Percentiles rank a stretch among this genome's conserved stretches.
Evolutionary conservation across 768 basidiomycete genomes (phyloP).

Genomic region (Rhizopogon sp.): DNA sequence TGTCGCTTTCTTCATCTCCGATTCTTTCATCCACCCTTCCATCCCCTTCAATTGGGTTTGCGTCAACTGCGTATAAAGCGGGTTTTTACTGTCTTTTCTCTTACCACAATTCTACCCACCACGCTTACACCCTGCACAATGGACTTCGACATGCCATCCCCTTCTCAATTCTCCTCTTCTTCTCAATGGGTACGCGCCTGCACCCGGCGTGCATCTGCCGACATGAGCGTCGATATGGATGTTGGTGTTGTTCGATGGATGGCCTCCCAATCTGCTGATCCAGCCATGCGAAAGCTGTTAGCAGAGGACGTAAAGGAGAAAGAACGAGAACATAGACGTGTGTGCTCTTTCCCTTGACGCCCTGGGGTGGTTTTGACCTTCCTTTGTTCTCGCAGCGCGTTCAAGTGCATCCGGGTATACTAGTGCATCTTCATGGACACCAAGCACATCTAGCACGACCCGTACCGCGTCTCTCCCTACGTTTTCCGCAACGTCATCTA

Average conservation of each 20-base stretch:
- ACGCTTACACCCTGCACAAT: background rate
- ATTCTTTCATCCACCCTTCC: background rate
- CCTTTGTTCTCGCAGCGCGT: background rate
- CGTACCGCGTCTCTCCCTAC: background rate
- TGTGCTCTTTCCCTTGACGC: background rate
- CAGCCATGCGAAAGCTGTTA: background rate
- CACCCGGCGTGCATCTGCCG: background rate
- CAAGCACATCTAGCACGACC: background rate
- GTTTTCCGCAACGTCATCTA: background rate
- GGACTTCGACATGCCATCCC: background rate
- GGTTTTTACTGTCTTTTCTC: background rate
- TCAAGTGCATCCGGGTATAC: background rate
- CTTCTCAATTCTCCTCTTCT: background rate
- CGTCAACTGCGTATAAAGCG: background rate
- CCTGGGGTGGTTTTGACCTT: background rate
- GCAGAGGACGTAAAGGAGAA: background rate
- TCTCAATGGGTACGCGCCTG: background rate
- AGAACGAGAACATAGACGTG: background rate
- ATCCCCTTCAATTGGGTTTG: background rate
- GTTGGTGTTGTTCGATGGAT: background rate
- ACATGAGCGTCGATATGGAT: background rate
- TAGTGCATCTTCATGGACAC: background rate
- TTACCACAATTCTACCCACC: background rate
- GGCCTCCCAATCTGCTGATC: background rate
- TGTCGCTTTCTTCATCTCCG: background rate